Evolutionary conservation across 176 grass and related monocot genomes (phyloP).

Genomic region (Chloris gayana): DNA sequence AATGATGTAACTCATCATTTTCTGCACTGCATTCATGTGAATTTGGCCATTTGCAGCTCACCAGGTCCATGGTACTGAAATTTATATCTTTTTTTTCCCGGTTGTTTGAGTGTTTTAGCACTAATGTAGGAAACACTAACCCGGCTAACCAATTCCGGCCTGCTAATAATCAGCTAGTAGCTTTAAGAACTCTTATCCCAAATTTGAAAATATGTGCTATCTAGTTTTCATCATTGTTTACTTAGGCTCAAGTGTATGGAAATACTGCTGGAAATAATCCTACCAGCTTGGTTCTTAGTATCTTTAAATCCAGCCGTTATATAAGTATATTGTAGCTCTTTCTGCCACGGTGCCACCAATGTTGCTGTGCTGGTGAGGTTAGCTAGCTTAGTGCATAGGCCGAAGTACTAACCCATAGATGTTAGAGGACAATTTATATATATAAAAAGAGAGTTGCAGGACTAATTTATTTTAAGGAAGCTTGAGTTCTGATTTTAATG

Average conservation of each 20-base stretch:
- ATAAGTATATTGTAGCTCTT: constrained; percentile 40
- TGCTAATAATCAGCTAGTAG: constrained; percentile 52
- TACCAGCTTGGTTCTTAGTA: constrained; percentile 54
- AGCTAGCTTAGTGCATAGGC: background rate
- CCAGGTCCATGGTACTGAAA: constrained; percentile 60
- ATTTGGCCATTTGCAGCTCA: constrained; percentile 86
- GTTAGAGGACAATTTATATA: too few relatives aligned
- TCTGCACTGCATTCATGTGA: constrained; percentile 82
- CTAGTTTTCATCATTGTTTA: constrained; percentile 24
- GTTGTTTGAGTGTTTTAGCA: constrained; percentile 11
- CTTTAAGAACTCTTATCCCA: background rate
- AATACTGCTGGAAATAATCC: constrained; percentile 35
- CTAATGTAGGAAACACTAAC: constrained; percentile 16
- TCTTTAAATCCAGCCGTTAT: constrained; percentile 66
- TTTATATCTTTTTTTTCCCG: background rate
- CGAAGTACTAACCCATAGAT: too few relatives aligned
- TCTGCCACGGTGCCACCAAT: constrained; percentile 13
- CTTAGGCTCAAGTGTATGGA: constrained; percentile 38
- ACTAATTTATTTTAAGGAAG: background rate
- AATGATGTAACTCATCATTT: constrained; percentile 86
- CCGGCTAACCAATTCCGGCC: constrained; percentile 40
- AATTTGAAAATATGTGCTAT: constrained; percentile 11
- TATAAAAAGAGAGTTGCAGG: background rate
- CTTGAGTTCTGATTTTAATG: background rate
- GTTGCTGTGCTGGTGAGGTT: background rate